Base-by-base conservation (phyloP, 1,139 yeast species). In the Zygosaccharomyces sapae region DNA sequence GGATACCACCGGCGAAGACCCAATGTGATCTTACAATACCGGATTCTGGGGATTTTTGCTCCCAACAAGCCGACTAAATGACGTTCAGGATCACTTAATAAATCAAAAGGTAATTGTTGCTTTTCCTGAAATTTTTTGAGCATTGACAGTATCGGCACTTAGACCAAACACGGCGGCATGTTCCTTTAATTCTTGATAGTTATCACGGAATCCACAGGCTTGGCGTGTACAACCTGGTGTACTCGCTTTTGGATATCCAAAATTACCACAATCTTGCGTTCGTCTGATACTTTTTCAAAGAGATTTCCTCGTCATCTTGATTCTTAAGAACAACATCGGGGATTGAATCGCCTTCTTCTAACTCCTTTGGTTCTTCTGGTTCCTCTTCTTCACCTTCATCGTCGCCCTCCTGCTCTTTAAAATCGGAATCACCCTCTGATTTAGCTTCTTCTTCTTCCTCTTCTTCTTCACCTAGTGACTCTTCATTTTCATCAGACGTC, bases 171-270 rank as follows among this genome's bases (percentile, higher is more conserved):
- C 78, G 0, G 76, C 70, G 16, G 83, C 79, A 43, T 76, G 72
- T 19, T 71, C 66, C 38, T 71, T 67, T 57, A 87, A 77, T 41
- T 76, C 75, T 9, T 75, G 72, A 62, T 71, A 81, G 57, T 79
- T 79, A 56, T 79, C 82, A 59, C 92, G 81, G 67, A 86, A 92
- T 0, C 96, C 97, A 66, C 86, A 78, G 1, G 89, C 97, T 70
- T 92, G 98, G 60, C 89, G 77, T 0, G 94, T 89, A 67, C 97
- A 90, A 1, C 97, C 97, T 1, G 97, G 96, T 0, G 98, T 92
- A 33, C 85, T 81, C 0, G 97, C 98, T 62, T 77, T 85, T 46
- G 98, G 97, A 63, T 90, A 92, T 12, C 96, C 79, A 65, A 85
- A 85, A 85, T 76, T 44, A 86, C 75, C 57, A 83, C 69, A 43